Evolutionary conservation across 768 basidiomycete species (phyloP), one percentile per base, ranked within the genome.

Genomic region (Tulasnella sp.): DNA sequence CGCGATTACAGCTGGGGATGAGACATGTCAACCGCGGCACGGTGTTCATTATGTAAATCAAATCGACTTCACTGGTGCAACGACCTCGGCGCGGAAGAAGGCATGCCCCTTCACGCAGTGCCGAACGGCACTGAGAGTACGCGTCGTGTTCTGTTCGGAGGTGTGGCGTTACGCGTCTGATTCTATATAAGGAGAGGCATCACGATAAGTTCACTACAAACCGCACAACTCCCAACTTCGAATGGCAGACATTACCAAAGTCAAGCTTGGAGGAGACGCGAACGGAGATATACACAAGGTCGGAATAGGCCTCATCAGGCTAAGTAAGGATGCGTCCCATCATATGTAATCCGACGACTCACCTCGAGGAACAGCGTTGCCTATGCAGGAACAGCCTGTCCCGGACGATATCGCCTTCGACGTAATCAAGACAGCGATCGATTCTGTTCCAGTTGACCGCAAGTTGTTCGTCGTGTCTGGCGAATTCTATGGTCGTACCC

Each of bases 381-480:
- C 43, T 23, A 29, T 29, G 4, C 31, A 29, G 43, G 43, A 29
- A 3, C 43, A 65, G n/a, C 70, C 72, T 9, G 67, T 74, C 27
- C 68, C 77, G 1, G 81, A 84, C 56, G 79, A 79, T 50, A 73
- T 77, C 29, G 76, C 76, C 11, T 82, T 85, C 60, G 77, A 74
- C 19, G 70, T 78, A 1, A 82, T 84, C 69, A 79, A 77, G 65
- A 73, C 74, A 12, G 74, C 74, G 3, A 63, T 79, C 55, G 70
- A 75, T 39, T 66, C 70, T 0, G 63, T 75, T 29, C 73, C 74
- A 0, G 61, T 68, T 0, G 75, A 73, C 14, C 67, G 65, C 31
- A 77, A 77, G 65, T 72, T 76, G 64, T 61, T 79, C 49, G 58
- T 81, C 60, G 79, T 79, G 62, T n/a, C 59, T 72, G 80, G 73